Evolutionary conservation across 2,329 filamentous ascomycete genomes (phyloP).

Genomic region (Didymella segeticola): DNA sequence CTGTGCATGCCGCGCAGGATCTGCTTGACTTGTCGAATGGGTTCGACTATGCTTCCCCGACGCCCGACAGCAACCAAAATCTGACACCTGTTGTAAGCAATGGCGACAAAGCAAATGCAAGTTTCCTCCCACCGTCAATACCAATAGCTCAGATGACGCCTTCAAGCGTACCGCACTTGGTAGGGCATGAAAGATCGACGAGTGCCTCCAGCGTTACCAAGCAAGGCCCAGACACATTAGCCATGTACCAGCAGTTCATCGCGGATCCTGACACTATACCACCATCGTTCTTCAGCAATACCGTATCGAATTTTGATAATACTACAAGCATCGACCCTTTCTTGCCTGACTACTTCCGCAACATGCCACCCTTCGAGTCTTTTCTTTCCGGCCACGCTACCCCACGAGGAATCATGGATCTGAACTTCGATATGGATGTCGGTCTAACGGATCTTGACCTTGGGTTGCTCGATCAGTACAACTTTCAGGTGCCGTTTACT

Average conservation of each 20-base stretch:
- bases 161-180: background rate
- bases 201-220: slow-evolving; percentile 8
- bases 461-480: slow-evolving; percentile 55
- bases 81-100: slow-evolving; percentile 2
- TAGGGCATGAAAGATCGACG: background rate
- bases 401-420: slow-evolving; percentile 54
- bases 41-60: slow-evolving; percentile 25
- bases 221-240: slow-evolving; percentile 5
- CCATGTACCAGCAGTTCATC: slow-evolving; percentile 16
- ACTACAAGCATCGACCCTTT: slow-evolving; percentile 27
- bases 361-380: slow-evolving; percentile 38
- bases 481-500: slow-evolving; percentile 53
- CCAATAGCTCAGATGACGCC: slow-evolving; percentile 7
- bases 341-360: slow-evolving; percentile 39
- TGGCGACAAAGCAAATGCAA: slow-evolving; percentile 8
- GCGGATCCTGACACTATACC: slow-evolving; percentile 10
- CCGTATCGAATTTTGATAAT: slow-evolving; percentile 21
- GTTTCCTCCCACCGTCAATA: slow-evolving; percentile 6
- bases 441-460: slow-evolving; percentile 55
- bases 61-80: slow-evolving; percentile 7
- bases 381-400: slow-evolving; percentile 50
- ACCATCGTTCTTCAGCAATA: slow-evolving; percentile 25
- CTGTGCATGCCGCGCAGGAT: slow-evolving; percentile 41
- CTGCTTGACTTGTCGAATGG: slow-evolving; percentile 38
- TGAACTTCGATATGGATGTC: slow-evolving; percentile 54